These are phyloP conservation scores for Xylariaceae sp. DNA, from an alignment of 2,329 filamentous ascomycete genomes.

Conservation along the genomic window DNA sequence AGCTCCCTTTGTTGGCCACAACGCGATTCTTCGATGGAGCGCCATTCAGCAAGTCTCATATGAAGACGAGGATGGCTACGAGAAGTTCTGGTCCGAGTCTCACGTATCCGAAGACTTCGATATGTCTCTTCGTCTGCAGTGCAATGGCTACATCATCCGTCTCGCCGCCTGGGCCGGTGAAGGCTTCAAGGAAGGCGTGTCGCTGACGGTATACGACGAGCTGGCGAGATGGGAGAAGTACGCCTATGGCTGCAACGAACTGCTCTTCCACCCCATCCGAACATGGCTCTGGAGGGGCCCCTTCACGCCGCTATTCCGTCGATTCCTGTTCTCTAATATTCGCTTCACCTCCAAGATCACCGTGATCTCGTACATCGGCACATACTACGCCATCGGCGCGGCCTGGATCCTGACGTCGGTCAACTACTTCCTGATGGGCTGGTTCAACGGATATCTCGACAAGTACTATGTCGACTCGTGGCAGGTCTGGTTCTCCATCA, in stretches of 20 bases:
- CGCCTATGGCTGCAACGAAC: conserved; percentile 65
- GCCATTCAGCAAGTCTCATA: conserved; percentile 56
- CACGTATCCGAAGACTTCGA: conserved; percentile 77
- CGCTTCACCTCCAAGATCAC: conserved; percentile 63
- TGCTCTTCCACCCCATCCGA: conserved; percentile 63
- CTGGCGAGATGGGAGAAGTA: conserved; percentile 70
- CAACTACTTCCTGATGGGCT: conserved; percentile 69
- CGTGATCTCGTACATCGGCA: conserved; percentile 53
- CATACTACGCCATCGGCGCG: conserved; percentile 66
- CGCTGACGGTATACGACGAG: conserved; percentile 68
- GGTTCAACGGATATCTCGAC: conserved; percentile 62
- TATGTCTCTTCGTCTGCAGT: conserved; percentile 66
- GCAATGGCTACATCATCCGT: conserved; percentile 61
- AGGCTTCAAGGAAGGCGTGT: conserved; percentile 70
- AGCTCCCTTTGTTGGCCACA: conserved; percentile 72
- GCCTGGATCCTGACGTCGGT: conserved; percentile 60
- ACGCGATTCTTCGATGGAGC: conserved; percentile 67
- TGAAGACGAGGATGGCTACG: conserved; percentile 52
- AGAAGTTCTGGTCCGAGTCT: conserved; percentile 69
- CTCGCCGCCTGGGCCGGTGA: conserved; percentile 63
- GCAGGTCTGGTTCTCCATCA: conserved; percentile 75
- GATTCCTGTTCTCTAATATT: conserved; percentile 57
- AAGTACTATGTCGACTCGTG: conserved; percentile 65
- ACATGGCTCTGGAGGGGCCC: conserved; percentile 58
- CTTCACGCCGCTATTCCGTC: conserved; percentile 59